Base-by-base conservation (phyloP, 768 basidiomycete species). In the Mycena kentingensis region DNA sequence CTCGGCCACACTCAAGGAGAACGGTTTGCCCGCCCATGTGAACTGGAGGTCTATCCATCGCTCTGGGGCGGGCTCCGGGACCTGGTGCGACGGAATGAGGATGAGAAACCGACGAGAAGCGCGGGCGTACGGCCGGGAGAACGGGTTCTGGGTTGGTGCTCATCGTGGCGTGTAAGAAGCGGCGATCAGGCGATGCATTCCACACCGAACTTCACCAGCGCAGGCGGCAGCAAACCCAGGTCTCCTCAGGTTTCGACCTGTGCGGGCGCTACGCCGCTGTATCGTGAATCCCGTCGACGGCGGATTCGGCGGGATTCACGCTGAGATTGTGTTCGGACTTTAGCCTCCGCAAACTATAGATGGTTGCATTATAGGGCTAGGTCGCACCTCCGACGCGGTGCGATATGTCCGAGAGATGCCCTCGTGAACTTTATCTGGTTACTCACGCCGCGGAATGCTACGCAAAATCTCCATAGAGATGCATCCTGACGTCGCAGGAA, bases 21-120 rank as follows among this genome's bases (percentile, higher is more conserved):
- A 89, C 0, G 76, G 65, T 63, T 85, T 87, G 25, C 87, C 87
- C 18, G 81, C 73, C 87, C 90, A 90, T 8, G 80, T 79, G 68
- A 92, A 88, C 42, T 78, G 78, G 31, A 93, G 70, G 19, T 79
- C 74, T 22, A 81, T 75, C 86, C 87, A 90, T 53, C 64, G 65
- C 58, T 80, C 80, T 28, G 66, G 46, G 36, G 57, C 36, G 10
- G 41, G 41, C 45, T 49, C 36, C 21, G 50, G 37, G 28, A 59
- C n/a, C 58, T 59, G 21, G 7, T 12, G 21, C 12, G 32, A 34
- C 21, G 37, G 19, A 24, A 42, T 42, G 24, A 22, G 24, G 12
- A 12, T 42, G 8, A 19, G 41, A 11, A 24, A 11, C 7, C 7
- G 18, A 7, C 36, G 36, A 10, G 31, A 32, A 32, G 31, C 18